phyloP scores from a whole-genome alignment of 2,329 filamentous ascomycete species.

The Ophiostoma montium region DNA sequence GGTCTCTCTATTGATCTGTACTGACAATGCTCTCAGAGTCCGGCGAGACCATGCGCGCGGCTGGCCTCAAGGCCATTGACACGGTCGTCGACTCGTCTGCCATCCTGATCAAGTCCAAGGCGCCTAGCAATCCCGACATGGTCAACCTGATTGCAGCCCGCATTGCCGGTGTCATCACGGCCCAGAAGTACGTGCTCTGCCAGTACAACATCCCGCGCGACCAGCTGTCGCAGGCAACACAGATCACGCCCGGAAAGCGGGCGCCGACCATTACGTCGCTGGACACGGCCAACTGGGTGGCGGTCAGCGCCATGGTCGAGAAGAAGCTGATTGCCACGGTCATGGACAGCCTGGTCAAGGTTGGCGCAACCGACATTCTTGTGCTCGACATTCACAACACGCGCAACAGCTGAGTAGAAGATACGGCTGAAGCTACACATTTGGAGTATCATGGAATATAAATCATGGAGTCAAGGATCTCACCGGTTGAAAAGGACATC shows the following conservation, averaged over 20 bases:
- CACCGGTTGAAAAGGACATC: not conserved
- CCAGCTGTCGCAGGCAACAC: conserved; percentile 50
- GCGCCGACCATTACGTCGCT: conserved; percentile 84
- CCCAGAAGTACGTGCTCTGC: conserved; percentile 86
- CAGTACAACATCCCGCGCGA: conserved; percentile 82
- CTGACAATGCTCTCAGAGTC: conserved; percentile 50
- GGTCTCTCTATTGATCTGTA: not conserved
- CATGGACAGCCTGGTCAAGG: conserved; percentile 69
- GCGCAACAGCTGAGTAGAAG: conserved; percentile 13
- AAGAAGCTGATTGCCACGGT: conserved; percentile 70
- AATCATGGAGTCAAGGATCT: not conserved
- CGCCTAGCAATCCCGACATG: conserved; percentile 63
- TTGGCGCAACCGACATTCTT: conserved; percentile 73
- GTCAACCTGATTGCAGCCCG: conserved; percentile 74
- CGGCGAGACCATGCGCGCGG: conserved; percentile 94
- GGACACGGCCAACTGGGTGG: conserved; percentile 83
- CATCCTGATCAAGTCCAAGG: conserved; percentile 81
- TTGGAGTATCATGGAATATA: not conserved
- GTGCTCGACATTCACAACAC: conserved; percentile 72
- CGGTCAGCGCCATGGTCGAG: conserved; percentile 87
- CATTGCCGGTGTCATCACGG: conserved; percentile 88
- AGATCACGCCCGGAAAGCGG: conserved; percentile 84
- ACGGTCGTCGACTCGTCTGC: conserved; percentile 82
- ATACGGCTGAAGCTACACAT: not conserved
- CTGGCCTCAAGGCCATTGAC: conserved; percentile 84